Evolutionary conservation across 441 rosid genomes (phyloP), one percentile per base, ranked within the genome.

Genomic region (Macaranga tanarius): DNA sequence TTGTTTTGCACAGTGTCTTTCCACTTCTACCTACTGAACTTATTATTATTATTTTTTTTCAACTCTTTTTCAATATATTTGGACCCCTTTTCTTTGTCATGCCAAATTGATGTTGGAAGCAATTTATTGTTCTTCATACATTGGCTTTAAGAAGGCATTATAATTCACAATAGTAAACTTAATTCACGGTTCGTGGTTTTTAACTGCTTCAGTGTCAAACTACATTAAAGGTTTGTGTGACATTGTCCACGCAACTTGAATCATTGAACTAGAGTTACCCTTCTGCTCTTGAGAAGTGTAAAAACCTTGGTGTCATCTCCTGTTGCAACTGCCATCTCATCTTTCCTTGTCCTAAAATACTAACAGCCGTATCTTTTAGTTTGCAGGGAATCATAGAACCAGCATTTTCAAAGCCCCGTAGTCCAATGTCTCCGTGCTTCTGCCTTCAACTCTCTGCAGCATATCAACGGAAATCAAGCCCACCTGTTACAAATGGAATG

Each of bases 301-400:
- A 16, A 25, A 34, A 34, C 7, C 7, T 47, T 65, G 56, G 40
- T 15, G 11, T 15, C 10, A 45, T n/a, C 16, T 47, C 12, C 26
- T 5, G 9, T 10, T 42, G 9, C 10, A 17, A 40, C 17, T 2
- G 1, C 6, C 10, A n/a, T 45, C n/a, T 22, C 1, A 26, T 59
- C 11, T 56, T 20, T 16, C 7, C 0, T 48, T 4, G 8, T 61
- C 1, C 45, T 56, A 31, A 20, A 47, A 68, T 34, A n/a, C 72
- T 78, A 57, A 76, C n/a, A 2, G 19, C 59, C 20, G 50, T 51
- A 11, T 77, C 52, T 73, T 55, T 73, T 68, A 44, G 38, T 64
- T 65, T 61, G 79, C 85, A 96, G 98, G 99, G 98, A 56, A 85
- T 92, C 34, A 79, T 96, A 19, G 97, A 93, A 50, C 86, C 79